These are phyloP conservation scores for carrot (Daucus carota) DNA, from an alignment of 129 eudicot genomes.

Conservation along the genomic window DH1_v3.0 NC_030386.2:17123001-17123500, in stretches of 20 bases:
- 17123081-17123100: background rate
- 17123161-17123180: background rate
- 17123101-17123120: background rate
- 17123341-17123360: background rate
- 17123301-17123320: background rate
- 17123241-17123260: background rate
- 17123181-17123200: background rate
- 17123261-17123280: background rate
- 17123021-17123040: background rate
- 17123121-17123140: background rate
- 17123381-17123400: too few species aligned
- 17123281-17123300: background rate
- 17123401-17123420: background rate
- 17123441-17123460: too few species aligned
- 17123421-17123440: background rate
- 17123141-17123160: background rate
- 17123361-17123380: background rate
- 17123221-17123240: background rate
- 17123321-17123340: background rate
- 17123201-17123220: background rate
- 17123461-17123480: too few species aligned
- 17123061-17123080: background rate
- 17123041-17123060: background rate
- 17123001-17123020: too few species aligned
- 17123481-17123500: too few species aligned